Percentiles rank a stretch among this genome's conserved stretches.
Conservation (phyloP, 2,329 filamentous ascomycete genomes). For the Pyrenophora seminiperda region DNA sequence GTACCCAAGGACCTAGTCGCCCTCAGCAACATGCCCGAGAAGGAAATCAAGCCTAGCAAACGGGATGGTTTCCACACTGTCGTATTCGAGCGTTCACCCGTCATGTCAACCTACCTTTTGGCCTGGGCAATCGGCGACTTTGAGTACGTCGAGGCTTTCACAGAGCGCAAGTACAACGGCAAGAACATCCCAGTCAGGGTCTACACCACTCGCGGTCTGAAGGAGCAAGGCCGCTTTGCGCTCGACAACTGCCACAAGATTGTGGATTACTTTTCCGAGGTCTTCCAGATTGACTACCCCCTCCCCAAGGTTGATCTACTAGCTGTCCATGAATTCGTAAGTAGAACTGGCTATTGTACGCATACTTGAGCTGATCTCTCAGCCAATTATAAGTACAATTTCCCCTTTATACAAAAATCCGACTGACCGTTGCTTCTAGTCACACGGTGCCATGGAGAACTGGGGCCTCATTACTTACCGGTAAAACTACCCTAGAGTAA, state of each 20-base stretch:
- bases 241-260: slow-evolving; percentile 89
- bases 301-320: slow-evolving; percentile 95
- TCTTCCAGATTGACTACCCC: slow-evolving; percentile 86
- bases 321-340: slow-evolving; percentile 91
- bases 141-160: slow-evolving; percentile 92
- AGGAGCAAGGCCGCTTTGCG: slow-evolving; percentile 88
- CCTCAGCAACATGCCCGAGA: slow-evolving; percentile 94
- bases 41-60: slow-evolving; percentile 73
- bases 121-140: slow-evolving; percentile 98
- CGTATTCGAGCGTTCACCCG: slow-evolving; percentile 86
- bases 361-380: slow-evolving; percentile 27
- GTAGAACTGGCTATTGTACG: slow-evolving; percentile 31
- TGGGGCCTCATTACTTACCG: slow-evolving; percentile 97
- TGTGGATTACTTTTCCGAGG: slow-evolving; percentile 94
- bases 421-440: slow-evolving; percentile 57
- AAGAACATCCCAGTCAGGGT: slow-evolving; percentile 91
- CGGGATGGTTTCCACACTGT: slow-evolving; percentile 75
- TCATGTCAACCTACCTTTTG: slow-evolving; percentile 95
- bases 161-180: slow-evolving; percentile 86
- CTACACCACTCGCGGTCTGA: slow-evolving; percentile 93
- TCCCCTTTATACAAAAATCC: slow-evolving; percentile 17
- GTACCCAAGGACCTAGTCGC: slow-evolving; percentile 86
- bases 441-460: slow-evolving; percentile 92
- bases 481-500: slow-evolving; percentile 20
- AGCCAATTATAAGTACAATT: slow-evolving; percentile 52